A percentile compares a stretch with the other conserved stretches of the same genome.
These are phyloP conservation scores for Pseudognaphalium luteoalbum DNA, from an alignment of 129 eudicot genomes.

Conservation along the genomic window DNA sequence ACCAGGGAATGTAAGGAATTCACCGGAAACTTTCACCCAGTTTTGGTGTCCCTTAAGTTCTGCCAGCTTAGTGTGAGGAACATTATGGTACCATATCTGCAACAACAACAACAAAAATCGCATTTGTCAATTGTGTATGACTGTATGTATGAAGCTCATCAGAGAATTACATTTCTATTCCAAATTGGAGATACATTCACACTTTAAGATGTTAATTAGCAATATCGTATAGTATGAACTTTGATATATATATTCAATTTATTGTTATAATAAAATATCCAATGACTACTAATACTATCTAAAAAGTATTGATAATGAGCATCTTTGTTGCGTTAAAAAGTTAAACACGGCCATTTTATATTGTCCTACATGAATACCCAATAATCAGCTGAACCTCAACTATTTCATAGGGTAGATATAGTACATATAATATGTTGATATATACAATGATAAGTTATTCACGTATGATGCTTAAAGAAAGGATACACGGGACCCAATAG, in stretches of 20 bases:
- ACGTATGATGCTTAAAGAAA: constrained; percentile 17
- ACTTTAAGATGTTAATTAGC: constrained; percentile 7
- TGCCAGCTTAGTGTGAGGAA: constrained; percentile 84
- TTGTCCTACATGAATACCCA: not conserved
- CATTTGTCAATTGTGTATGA: not conserved
- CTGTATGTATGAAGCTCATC: not conserved
- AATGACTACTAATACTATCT: not conserved
- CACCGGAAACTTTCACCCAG: constrained; percentile 91
- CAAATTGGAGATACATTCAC: constrained; percentile 17
- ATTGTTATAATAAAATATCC: constrained; percentile 4
- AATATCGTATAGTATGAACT: not conserved
- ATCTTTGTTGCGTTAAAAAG: not conserved
- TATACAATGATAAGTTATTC: not conserved
- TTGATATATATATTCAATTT: not conserved
- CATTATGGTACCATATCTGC: constrained; percentile 92
- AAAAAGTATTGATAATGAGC: not conserved
- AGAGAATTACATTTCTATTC: constrained; percentile 5
- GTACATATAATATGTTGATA: not conserved
- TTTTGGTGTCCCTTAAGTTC: constrained; percentile 87
- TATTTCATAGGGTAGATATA: not conserved
- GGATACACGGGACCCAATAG: not conserved
- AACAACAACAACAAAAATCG: constrained; percentile 8
- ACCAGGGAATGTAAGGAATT: constrained; percentile 89
- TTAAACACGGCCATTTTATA: not conserved
- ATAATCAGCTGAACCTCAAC: not conserved